Base-by-base conservation (phyloP, 2,329 filamentous ascomycete species). In the Penicillium sp. region DNA sequence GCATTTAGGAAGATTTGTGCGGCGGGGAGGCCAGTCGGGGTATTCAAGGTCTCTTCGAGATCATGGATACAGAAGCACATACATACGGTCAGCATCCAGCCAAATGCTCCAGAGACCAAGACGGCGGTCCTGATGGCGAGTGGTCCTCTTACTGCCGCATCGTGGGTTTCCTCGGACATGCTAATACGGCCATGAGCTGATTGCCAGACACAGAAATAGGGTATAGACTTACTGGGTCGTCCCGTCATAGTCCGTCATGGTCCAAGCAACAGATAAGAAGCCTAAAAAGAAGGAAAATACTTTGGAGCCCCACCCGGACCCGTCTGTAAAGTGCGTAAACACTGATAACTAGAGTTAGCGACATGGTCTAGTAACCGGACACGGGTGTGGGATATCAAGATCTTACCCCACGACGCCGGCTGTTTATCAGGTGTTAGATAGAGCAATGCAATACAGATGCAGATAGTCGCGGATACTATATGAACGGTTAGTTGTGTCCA, bases 231-330 rank as follows among this genome's bases (percentile, higher is more conserved):
- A 78, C 75, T 84, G 81, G 5, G 81, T 83, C 9, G 81, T 85
- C 37, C 77, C 80, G 55, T 84, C 81, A 60, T 84, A 84, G 59
- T 84, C 81, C 5, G 81, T 85, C 80, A 85, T 84, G n/a, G 79
- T 82, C 65, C 67, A 71, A 34, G 67, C 66, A 7, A 72, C 66
- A 9, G 59, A 62, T 35, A 72, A 68, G 40, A 69, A 78, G 46
- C 78, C 79, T 6, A 84, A 69, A 8, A 84, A 69, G 55, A 84
- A 84, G 0, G 81, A 84, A 52, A 84, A 83, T 2, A 73, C 70
- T 53, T 75, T 78, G 18, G 74, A 80, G 9, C 76, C 76, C 80
- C 80, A 84, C 22, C 81, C 80, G 8, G 81, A 84, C 40, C 78
- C 78, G 58, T 84, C 77, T 10, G 73, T 78, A 40, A 84, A 74